Evolutionary conservation across 805 yeast genomes (phyloP).

Genomic region (Kodamaea nitidulidarum): DNA sequence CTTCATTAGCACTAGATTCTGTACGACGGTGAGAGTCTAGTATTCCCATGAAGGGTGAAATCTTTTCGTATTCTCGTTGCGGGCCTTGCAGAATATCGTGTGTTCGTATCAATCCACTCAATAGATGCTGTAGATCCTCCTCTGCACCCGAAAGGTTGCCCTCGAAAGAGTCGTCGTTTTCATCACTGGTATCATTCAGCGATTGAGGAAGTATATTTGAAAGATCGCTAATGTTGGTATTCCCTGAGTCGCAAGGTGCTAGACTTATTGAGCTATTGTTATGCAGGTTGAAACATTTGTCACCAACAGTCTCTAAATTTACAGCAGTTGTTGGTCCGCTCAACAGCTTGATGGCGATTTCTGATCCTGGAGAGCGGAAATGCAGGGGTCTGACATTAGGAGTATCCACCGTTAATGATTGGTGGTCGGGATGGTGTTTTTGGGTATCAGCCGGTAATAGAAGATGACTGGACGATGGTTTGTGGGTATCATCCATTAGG

Average conservation of each 20-base stretch:
- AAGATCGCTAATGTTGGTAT: too few relatives aligned
- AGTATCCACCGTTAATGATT: too few relatives aligned
- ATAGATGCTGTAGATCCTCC: conserved; percentile 22
- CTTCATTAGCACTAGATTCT: conserved; percentile 4
- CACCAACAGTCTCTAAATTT: conserved; percentile 16
- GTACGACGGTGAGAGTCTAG: not conserved
- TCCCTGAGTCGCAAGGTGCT: too few relatives aligned
- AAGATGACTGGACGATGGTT: too few relatives aligned
- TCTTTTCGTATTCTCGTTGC: not conserved
- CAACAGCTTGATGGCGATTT: conserved; percentile 1
- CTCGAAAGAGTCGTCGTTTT: conserved; percentile 7
- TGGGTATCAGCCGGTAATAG: too few relatives aligned
- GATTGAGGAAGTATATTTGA: too few relatives aligned
- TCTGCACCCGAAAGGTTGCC: conserved; percentile 10
- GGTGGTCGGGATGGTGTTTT: too few relatives aligned
- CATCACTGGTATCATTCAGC: conserved; percentile 8
- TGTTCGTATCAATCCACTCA: conserved; percentile 21
- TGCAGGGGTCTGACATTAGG: not conserved
- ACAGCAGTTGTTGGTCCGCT: conserved; percentile 22
- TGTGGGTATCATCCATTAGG: not conserved
- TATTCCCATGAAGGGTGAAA: conserved; percentile 7
- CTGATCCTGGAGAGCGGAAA: conserved; percentile 1
- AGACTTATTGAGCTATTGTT: conserved; percentile 1
- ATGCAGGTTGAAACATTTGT: conserved; percentile 3
- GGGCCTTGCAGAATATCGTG: conserved; percentile 7